A percentile compares a stretch with the other conserved stretches of the same genome.
Evolutionary conservation across 805 yeast genomes (phyloP).

Genomic region (Sugiyamaella lignohabitans): DNA sequence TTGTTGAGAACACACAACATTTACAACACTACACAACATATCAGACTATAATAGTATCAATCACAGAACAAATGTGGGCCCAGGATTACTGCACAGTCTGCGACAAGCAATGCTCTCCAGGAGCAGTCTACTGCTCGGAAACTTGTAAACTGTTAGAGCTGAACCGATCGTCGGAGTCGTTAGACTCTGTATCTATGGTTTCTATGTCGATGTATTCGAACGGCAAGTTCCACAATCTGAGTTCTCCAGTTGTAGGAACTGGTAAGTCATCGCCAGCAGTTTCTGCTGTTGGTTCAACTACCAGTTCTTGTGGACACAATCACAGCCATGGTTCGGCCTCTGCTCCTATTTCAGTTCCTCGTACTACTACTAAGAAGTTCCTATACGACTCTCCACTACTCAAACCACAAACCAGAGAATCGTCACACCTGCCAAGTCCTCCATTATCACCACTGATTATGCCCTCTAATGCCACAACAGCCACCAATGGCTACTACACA

Average conservation of each 20-base stretch:
- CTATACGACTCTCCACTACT: conserved; percentile 14
- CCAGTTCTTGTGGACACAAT: not conserved
- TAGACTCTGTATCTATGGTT: not conserved
- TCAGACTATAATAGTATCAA: not conserved
- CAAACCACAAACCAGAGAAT: conserved; percentile 2
- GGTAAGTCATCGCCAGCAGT: not conserved
- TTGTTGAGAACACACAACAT: too few species aligned
- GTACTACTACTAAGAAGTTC: conserved; percentile 1
- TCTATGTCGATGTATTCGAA: conserved; percentile 2
- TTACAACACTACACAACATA: too few species aligned
- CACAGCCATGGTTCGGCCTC: not conserved
- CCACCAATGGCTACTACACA: not conserved
- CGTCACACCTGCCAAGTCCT: conserved; percentile 6
- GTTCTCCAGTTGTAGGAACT: conserved; percentile 3
- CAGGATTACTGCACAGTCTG: conserved; percentile 55
- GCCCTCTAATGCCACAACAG: conserved; percentile 1
- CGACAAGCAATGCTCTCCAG: conserved; percentile 43
- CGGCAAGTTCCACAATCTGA: conserved; percentile 5
- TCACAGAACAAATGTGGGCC: conserved; percentile 31
- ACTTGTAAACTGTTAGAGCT: conserved; percentile 34
- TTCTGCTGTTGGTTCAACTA: not conserved
- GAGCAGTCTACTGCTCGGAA: conserved; percentile 42
- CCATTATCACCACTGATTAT: conserved; percentile 14
- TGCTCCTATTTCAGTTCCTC: not conserved
- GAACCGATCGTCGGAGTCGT: conserved; percentile 6